phyloP scores from a whole-genome alignment of 2,329 filamentous ascomycete genomes.

The Ophiosphaerella korrae region DNA sequence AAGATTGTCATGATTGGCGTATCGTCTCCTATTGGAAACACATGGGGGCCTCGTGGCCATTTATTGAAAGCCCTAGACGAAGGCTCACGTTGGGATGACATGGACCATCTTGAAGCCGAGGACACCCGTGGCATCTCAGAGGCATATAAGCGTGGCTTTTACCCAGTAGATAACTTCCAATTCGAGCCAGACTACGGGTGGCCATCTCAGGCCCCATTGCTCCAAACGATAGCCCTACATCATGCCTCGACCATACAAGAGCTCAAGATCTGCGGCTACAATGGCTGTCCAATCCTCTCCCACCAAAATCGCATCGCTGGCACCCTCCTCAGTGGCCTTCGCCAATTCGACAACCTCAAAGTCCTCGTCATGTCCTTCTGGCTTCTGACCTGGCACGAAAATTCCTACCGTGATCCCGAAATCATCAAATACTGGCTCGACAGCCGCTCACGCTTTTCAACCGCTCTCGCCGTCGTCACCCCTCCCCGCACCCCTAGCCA shows the following conservation, averaged over 20 bases:
- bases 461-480: constrained; percentile 45
- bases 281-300: constrained; percentile 50
- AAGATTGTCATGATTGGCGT: constrained; percentile 55
- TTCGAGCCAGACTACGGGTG: constrained; percentile 51
- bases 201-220: constrained; percentile 45
- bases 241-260: constrained; percentile 50
- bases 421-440: constrained; percentile 54
- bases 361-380: constrained; percentile 50
- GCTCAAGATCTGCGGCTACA: constrained; percentile 56
- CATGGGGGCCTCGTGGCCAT: constrained; percentile 48
- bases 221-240: constrained; percentile 50
- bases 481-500: constrained; percentile 30
- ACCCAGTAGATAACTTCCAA: constrained; percentile 22
- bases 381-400: constrained; percentile 50
- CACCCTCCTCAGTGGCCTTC: constrained; percentile 47
- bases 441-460: constrained; percentile 45
- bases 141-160: constrained; percentile 29
- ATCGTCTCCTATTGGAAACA: constrained; percentile 51
- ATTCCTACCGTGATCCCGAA: constrained; percentile 46
- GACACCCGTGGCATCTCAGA: constrained; percentile 30
- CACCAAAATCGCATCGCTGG: constrained; percentile 45
- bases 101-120: constrained; percentile 37
- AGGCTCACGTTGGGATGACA: constrained; percentile 23
- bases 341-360: constrained; percentile 50
- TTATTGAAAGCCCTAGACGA: constrained; percentile 39